Evolutionary conservation across 2,329 filamentous ascomycete species (phyloP).

Genomic region (Ceratocystis albifundus): DNA sequence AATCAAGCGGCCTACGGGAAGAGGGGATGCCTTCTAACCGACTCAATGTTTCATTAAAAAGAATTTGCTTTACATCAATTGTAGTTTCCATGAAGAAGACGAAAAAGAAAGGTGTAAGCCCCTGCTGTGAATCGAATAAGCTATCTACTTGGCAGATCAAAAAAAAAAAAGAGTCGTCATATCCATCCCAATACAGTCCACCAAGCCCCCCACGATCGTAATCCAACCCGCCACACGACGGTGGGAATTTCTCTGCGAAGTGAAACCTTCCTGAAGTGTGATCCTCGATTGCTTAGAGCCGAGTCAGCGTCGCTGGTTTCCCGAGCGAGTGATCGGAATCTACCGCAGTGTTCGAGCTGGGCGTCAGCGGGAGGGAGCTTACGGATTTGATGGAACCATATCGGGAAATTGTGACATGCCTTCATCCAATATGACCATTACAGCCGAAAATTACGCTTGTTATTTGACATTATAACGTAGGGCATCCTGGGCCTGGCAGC

Average conservation of each 20-base stretch:
- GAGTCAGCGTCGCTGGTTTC: constrained; percentile 53
- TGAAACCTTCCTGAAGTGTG: constrained; percentile 59
- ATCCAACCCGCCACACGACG: constrained; percentile 60
- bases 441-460: constrained; percentile 35
- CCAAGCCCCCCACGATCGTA: constrained; percentile 52
- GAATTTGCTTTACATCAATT: not conserved
- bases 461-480: constrained; percentile 15
- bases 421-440: constrained; percentile 51
- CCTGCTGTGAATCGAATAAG: not conserved
- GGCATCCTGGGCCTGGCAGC: too few species aligned
- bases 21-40: too few species aligned
- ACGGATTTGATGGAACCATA: constrained; percentile 43
- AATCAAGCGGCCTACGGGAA: too few species aligned
- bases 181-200: constrained; percentile 44
- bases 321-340: constrained; percentile 49
- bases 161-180: constrained; percentile 40
- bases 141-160: constrained; percentile 7
- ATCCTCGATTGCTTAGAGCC: constrained; percentile 56
- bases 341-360: constrained; percentile 59
- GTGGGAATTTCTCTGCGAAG: constrained; percentile 61
- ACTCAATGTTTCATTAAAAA: constrained; percentile 8
- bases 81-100: not conserved
- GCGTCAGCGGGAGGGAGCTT: constrained; percentile 46
- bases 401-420: constrained; percentile 42
- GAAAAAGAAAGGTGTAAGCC: not conserved